These are phyloP conservation scores for Aaosphaeria arxii DNA, from an alignment of 2,329 filamentous ascomycete genomes.

Conservation along the genomic window DNA sequence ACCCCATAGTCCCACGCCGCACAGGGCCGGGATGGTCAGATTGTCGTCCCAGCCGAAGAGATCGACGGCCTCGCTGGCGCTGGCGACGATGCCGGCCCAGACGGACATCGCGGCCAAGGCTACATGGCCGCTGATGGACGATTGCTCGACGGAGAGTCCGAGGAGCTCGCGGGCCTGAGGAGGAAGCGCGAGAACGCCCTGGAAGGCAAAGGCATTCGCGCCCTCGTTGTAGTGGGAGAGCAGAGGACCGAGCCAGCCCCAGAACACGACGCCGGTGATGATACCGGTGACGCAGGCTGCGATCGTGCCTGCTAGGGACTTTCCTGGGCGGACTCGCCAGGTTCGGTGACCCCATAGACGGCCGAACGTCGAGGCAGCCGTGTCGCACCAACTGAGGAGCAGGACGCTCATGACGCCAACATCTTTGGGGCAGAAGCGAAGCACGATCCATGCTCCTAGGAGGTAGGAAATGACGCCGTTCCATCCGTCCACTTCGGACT, in stretches of 20 bases:
- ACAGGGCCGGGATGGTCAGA: conserved; percentile 90
- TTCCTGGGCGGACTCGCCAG: conserved; percentile 76
- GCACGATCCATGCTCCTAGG: conserved; percentile 80
- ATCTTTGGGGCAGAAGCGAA: conserved; percentile 89
- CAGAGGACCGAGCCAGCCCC: conserved; percentile 75
- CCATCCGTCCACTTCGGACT: conserved; percentile 89
- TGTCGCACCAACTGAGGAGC: conserved; percentile 96
- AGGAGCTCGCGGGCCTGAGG: conserved; percentile 55
- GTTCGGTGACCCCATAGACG: conserved; percentile 88
- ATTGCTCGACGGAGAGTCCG: conserved; percentile 58
- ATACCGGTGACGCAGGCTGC: conserved; percentile 82
- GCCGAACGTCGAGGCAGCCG: conserved; percentile 91
- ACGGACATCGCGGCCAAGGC: conserved; percentile 80
- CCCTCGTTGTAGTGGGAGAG: conserved; percentile 35
- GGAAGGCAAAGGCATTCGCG: conserved; percentile 73
- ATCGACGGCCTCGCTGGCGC: conserved; percentile 86
- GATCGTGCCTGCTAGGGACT: conserved; percentile 84
- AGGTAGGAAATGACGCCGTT: conserved; percentile 98
- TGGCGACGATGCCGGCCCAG: conserved; percentile 84
- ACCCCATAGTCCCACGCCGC: conserved; percentile 82
- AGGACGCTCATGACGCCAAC: conserved; percentile 85
- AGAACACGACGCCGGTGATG: conserved; percentile 80
- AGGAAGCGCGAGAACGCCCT: conserved; percentile 71
- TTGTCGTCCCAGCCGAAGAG: conserved; percentile 96
- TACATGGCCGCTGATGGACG: conserved; percentile 64